Percentiles rank a stretch among this genome's conserved stretches.
Evolutionary conservation across 225 moss, liverwort and hornwort species (phyloP).

Genomic region (Sphagnum contortum): DNA sequence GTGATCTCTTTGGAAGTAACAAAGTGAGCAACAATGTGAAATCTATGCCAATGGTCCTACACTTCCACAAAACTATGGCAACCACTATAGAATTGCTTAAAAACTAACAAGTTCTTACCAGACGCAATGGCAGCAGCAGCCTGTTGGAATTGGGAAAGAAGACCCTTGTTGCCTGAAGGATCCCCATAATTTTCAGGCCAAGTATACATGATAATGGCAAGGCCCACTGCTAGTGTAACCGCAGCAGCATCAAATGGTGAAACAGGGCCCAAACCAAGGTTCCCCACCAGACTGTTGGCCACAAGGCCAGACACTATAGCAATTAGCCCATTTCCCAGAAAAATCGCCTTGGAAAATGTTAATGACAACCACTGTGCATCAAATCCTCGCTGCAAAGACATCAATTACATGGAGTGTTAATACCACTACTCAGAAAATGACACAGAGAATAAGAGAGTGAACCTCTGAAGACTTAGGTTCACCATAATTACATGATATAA

Average conservation of each 20-base stretch:
- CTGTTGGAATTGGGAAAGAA: slow-evolving; percentile 61
- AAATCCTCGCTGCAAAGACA: slow-evolving; percentile 59
- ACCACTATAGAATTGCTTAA: no score
- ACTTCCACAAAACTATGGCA: no score
- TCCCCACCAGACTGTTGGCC: slow-evolving; percentile 84
- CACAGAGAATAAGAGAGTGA: background rate
- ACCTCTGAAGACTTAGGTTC: background rate
- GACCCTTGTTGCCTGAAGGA: slow-evolving; percentile 72
- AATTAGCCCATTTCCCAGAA: slow-evolving; percentile 83
- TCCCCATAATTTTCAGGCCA: slow-evolving; percentile 96
- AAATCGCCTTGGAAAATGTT: slow-evolving; percentile 96
- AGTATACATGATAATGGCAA: slow-evolving; percentile 64
- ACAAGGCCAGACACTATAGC: slow-evolving; percentile 92
- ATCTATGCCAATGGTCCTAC: no score
- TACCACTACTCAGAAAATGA: no score
- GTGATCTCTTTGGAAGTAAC: no score
- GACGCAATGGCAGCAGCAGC: slow-evolving; percentile 88
- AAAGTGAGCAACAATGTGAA: no score
- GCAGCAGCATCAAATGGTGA: slow-evolving; percentile 91
- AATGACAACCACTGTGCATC: slow-evolving; percentile 94
- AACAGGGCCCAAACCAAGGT: slow-evolving; percentile 77
- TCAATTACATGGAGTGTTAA: no score
- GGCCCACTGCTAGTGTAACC: slow-evolving; percentile 66
- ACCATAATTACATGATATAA: no score
- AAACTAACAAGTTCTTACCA: slow-evolving; percentile 28